phyloP scores from a whole-genome alignment of 768 basidiomycete genomes.

The Amanita inopinata region DNA sequence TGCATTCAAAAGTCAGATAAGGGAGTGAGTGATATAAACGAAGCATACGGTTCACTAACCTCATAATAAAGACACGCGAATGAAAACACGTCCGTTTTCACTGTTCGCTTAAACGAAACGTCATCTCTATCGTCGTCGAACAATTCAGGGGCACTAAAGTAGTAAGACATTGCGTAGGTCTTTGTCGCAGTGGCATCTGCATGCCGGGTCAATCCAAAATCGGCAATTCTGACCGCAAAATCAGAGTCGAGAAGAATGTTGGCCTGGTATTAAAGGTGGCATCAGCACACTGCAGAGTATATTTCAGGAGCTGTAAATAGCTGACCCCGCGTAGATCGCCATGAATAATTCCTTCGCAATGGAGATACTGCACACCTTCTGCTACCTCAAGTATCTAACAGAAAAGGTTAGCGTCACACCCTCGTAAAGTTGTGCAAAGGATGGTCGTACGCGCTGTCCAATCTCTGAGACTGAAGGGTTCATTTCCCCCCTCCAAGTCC shows the following conservation, averaged over 20 bases:
- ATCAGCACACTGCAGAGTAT: not conserved
- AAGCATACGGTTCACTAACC: too few species aligned
- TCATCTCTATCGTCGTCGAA: not conserved
- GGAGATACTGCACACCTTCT: not conserved
- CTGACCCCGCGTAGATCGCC: not conserved
- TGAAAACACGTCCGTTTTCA: not conserved
- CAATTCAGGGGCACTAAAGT: constrained; percentile 1
- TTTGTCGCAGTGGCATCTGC: not conserved
- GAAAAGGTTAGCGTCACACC: not conserved
- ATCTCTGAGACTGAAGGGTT: not conserved
- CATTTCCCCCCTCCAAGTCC: not conserved
- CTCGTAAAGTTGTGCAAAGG: not conserved
- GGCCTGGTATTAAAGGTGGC: not conserved
- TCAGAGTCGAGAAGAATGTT: constrained; percentile 3
- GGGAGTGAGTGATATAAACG: too few species aligned
- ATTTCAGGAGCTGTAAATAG: not conserved
- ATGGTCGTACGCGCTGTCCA: not conserved
- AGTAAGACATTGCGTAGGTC: not conserved
- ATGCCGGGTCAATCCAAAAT: constrained; percentile 1
- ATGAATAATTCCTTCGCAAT: not conserved
- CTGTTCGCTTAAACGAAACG: not conserved
- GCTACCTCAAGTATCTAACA: not conserved
- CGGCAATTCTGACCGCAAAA: not conserved
- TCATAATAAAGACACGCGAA: constrained; percentile 5
- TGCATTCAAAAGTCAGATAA: too few species aligned